Base-by-base conservation (phyloP, 148 eudicot genomes). In the Fallopia convolvulus region DNA sequence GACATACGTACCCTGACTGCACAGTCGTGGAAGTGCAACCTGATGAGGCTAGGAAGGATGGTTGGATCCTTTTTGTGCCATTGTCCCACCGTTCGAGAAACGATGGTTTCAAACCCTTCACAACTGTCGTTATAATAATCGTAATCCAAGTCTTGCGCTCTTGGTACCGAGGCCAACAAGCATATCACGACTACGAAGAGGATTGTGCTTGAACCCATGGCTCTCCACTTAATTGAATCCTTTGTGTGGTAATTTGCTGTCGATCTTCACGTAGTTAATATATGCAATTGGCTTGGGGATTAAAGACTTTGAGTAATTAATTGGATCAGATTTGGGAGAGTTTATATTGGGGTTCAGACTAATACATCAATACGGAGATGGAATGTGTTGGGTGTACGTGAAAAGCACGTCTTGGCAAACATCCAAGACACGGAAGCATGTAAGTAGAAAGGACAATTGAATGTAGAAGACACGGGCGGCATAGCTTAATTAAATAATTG, bases 1-100 rank as follows among this genome's bases (percentile, higher is more conserved):
- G 30, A 26, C 30, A 2, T 58, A 42, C 81, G 32, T 85, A 92
- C 97, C 88, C 91, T 78, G 15, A 90, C 85, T 71, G 87, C 78
- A 70, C 97, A 93, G 47, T 93, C 97, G 39, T 90, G 97, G 82
- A 86, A 93, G 50, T 89, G 92, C 79, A 93, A 61, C 76, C 89
- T 82, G 12, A 93, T 83, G 79, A 93, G 87, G 80, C 90, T 83
- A 3, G 97, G 80, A 50, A 92, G 93, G 80, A 93, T 82, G 20
- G 92, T 82, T 65, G 66, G 44, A 40, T 93, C 97, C 49, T 82
- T 80, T 6, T 84, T 14, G 53, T 82, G 44, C 87, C 88, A 86
- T 61, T 83, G 58, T 44, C 74, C 50, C 0, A 90, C 79, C 78
- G 84, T 88, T 9, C 76, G 36, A 6, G 89, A 81, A 18, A 93